These are phyloP conservation scores for Ophiostoma triangulosporum DNA, from an alignment of 2,329 filamentous ascomycete genomes.

Conservation along the genomic window DNA sequence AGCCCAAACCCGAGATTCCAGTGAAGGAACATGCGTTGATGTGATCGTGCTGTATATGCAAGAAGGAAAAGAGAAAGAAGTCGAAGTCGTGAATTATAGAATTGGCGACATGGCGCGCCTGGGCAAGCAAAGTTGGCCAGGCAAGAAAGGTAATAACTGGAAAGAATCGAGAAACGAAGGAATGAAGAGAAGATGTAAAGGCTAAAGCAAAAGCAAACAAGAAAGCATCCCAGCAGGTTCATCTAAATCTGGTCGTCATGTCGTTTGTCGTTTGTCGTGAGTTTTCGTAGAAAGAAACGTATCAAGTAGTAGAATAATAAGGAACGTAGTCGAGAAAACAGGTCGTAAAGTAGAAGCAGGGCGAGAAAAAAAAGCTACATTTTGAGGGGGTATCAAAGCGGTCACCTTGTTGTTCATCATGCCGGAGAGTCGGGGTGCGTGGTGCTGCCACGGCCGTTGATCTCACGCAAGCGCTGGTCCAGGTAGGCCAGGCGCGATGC, in stretches of 20 bases:
- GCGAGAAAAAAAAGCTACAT: not conserved
- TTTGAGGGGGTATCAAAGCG: not conserved
- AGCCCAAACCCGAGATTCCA: not conserved
- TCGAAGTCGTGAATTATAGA: not conserved
- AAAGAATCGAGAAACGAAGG: not conserved
- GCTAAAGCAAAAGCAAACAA: constrained; percentile 6
- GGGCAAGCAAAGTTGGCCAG: not conserved
- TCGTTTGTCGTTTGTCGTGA: constrained; percentile 14
- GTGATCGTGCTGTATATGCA: not conserved
- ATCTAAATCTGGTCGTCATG: constrained; percentile 10
- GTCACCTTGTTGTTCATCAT: constrained; percentile 16
- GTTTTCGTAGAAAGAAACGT: constrained; percentile 11
- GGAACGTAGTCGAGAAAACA: not conserved
- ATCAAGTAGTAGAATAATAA: not conserved
- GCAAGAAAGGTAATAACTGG: not conserved
- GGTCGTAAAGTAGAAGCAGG: not conserved
- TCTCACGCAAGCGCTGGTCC: constrained; percentile 42
- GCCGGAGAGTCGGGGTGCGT: constrained; percentile 34
- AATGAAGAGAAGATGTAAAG: not conserved
- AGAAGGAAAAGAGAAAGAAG: not conserved
- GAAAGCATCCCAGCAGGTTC: constrained; percentile 11
- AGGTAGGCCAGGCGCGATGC: constrained; percentile 42
- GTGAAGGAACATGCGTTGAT: not conserved
- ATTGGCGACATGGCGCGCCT: not conserved
- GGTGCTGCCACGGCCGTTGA: constrained; percentile 30